Percentiles rank a stretch among this genome's conserved stretches.
Conservation (phyloP, 139 green algal species). For the Chlorella sp. region DNA sequence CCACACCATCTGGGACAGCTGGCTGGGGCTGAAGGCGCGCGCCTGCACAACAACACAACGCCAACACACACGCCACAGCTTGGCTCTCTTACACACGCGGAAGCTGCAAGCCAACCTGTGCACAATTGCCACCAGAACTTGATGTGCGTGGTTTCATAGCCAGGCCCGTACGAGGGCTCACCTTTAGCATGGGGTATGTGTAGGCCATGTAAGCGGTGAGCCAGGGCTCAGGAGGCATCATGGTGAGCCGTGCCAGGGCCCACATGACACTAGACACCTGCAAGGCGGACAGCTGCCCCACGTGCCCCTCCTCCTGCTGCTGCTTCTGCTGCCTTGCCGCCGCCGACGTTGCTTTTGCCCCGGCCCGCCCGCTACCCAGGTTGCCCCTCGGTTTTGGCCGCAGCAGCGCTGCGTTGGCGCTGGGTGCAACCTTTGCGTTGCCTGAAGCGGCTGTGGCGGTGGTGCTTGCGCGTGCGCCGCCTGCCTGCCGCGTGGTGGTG, state of each 20-base stretch:
- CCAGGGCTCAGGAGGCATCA: not conserved
- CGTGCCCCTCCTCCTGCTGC: not conserved
- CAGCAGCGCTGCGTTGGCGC: not conserved
- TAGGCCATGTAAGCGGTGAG: not conserved
- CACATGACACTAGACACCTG: slow-evolving; percentile 1
- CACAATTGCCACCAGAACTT: not conserved
- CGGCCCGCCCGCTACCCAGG: not conserved
- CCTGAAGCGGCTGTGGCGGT: too few relatives aligned
- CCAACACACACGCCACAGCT: not conserved
- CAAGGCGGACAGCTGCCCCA: not conserved
- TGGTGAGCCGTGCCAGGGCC: not conserved
- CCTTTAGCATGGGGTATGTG: not conserved
- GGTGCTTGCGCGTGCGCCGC: too few relatives aligned
- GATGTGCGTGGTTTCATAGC: not conserved
- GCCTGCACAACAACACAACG: too few relatives aligned
- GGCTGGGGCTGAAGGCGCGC: not conserved
- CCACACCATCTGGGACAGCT: not conserved
- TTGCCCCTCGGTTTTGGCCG: not conserved
- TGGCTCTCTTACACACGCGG: not conserved
- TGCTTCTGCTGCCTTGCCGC: not conserved
- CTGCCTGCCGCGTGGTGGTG: not conserved
- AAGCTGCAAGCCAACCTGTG: not conserved
- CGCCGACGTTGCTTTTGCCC: not conserved
- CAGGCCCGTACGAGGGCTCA: not conserved
- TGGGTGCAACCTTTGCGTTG: not conserved